Percentiles rank a stretch among this genome's conserved stretches.
Evolutionary conservation across 2,329 filamentous ascomycete species (phyloP).

Genomic region (Gnomoniopsis smithogilvyi): DNA sequence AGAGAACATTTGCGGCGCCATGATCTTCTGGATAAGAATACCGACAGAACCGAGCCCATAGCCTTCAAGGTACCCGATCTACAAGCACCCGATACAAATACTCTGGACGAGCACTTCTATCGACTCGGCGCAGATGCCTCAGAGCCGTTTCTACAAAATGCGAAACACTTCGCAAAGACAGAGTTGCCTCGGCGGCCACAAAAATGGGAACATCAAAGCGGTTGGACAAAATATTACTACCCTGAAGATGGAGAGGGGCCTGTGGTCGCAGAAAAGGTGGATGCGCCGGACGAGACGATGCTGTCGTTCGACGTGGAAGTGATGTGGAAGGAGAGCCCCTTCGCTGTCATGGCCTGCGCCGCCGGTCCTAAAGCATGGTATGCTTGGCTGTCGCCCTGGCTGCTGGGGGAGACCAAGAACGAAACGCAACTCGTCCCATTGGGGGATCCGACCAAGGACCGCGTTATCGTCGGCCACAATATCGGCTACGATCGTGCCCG

Average conservation of each 20-base stretch:
- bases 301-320: constrained; percentile 96
- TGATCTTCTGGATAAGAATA: constrained; percentile 86
- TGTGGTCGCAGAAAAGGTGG: constrained; percentile 57
- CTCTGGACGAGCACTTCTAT: constrained; percentile 91
- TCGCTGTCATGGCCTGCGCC: constrained; percentile 95
- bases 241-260: constrained; percentile 59
- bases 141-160: constrained; percentile 74
- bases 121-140: constrained; percentile 82
- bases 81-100: constrained; percentile 56
- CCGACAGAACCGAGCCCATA: constrained; percentile 71
- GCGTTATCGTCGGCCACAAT: constrained; percentile 90
- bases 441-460: constrained; percentile 68
- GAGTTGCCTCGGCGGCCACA: constrained; percentile 57
- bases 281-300: constrained; percentile 75
- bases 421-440: constrained; percentile 82
- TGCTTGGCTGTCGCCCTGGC: constrained; percentile 94
- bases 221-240: constrained; percentile 97
- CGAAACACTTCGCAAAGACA: constrained; percentile 69
- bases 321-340: constrained; percentile 89
- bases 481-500: constrained; percentile 91
- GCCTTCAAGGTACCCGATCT: constrained; percentile 81
- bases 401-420: constrained; percentile 75
- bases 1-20: constrained; percentile 80
- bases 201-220: constrained; percentile 75
- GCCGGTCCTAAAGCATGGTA: constrained; percentile 91